Evolutionary conservation across 768 basidiomycete species (phyloP), one percentile per base, ranked within the genome.

Genomic region (Lepiota venenata): DNA sequence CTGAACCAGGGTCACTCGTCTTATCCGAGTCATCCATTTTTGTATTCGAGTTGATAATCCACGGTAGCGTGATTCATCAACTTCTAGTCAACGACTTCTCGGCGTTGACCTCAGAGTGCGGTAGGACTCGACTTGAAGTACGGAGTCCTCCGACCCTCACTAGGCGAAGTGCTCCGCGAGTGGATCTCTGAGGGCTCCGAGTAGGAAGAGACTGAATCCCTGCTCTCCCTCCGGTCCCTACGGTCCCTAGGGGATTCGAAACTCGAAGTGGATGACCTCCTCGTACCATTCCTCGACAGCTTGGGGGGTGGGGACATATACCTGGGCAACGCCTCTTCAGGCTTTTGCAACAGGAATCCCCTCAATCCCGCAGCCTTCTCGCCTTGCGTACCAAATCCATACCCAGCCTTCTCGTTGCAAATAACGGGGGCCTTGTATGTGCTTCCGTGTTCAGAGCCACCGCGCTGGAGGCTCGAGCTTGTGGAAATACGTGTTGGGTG

Each of bases 361-460:
- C 73, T 81, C 61, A 82, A 67, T 8, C 74, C 83, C 9, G 87
- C 88, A 49, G 79, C 78, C 69, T 87, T 88, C 69, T 91, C 87
- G 3, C 83, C 89, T 61, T 88, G 86, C 56, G 84, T 77, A 37
- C 90, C 89, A 61, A 93, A 93, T n/a, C 90, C 88, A 58, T 83
- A 81, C 10, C 85, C 82, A 48, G 75, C 70, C 63, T 78, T 80
- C 14, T 66, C 64, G 21, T 56, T 59, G 37, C 52, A 61, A 47
- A 35, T 27, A 42, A 50, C 2, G 4, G 43, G 55, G 36, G 35
- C 38, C 20, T 56, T 51, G 42, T 56, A 50, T 12, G 39, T 51
- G 36, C 55, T 47, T 15, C 39, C 52, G 36, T 39, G 45, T 10
- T 55, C 45, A 8, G 53, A 55, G 6, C 41, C 37, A 42, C 52